Percentiles rank a stretch among this genome's conserved stretches.
Conservation (phyloP, 495 filamentous ascomycete genomes). For the Hyaloscypha variabilis region DNA sequence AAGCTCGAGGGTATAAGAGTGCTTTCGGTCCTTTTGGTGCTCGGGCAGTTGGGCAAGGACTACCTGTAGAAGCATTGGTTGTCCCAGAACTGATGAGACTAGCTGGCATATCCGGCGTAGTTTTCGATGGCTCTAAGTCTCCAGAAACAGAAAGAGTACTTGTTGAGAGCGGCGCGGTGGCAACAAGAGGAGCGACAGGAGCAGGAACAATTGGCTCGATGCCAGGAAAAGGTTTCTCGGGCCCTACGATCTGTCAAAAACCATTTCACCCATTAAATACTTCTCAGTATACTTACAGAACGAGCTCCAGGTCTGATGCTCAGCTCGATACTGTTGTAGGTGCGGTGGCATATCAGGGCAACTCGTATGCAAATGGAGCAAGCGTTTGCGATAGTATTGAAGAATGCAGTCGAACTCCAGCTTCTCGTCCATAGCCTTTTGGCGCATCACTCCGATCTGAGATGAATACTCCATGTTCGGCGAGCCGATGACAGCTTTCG, state of each 20-base stretch:
- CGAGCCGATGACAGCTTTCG: background rate
- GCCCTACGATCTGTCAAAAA: background rate
- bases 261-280: background rate
- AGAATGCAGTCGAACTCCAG: background rate
- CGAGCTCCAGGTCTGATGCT: background rate
- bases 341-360: background rate
- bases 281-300: background rate
- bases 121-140: background rate
- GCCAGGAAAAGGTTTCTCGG: background rate
- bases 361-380: background rate
- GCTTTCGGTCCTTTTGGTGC: background rate
- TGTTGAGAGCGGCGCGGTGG: background rate
- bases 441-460: background rate
- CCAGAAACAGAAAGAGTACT: background rate
- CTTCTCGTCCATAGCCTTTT: background rate
- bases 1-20: background rate
- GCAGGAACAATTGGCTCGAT: background rate
- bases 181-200: background rate
- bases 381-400: background rate
- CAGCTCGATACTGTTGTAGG: background rate
- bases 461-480: background rate
- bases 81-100: background rate
- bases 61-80: background rate
- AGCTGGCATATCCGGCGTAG: background rate
- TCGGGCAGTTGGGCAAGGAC: background rate